These are phyloP conservation scores for Dryas octopetala DNA, from an alignment of 306 rosid genomes.

Conservation along the genomic window DNA sequence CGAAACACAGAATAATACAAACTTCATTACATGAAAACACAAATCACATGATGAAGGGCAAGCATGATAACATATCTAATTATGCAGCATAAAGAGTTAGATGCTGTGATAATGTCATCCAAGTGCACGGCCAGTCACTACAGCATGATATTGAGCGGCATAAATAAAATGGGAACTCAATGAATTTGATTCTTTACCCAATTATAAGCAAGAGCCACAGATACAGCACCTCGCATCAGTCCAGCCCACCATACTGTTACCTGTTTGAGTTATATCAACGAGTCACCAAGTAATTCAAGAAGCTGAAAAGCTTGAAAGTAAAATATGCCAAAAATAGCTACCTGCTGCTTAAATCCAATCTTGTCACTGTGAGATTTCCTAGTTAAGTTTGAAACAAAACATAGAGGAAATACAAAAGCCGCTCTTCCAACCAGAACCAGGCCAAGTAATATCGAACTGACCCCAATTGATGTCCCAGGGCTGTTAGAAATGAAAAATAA, in stretches of 20 bases:
- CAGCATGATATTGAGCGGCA: background rate
- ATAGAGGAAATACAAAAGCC: slow-evolving; percentile 64
- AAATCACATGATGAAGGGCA: background rate
- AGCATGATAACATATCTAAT: too few species aligned
- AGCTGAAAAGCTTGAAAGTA: slow-evolving; percentile 3
- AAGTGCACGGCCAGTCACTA: too few species aligned
- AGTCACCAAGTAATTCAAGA: background rate
- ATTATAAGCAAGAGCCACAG: slow-evolving; percentile 61
- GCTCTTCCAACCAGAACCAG: slow-evolving; percentile 66
- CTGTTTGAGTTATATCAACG: slow-evolving; percentile 32
- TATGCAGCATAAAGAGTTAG: too few species aligned
- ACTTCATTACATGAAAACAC: slow-evolving; percentile 4
- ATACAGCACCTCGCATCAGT: slow-evolving; percentile 68
- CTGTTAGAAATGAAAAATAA: slow-evolving; percentile 32
- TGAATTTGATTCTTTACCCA: slow-evolving; percentile 37
- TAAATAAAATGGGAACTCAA: background rate
- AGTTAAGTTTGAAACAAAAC: slow-evolving; percentile 46
- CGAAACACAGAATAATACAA: slow-evolving; percentile 5
- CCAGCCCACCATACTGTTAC: slow-evolving; percentile 71
- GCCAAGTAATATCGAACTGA: slow-evolving; percentile 43
- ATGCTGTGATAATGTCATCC: too few species aligned
- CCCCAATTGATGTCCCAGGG: slow-evolving; percentile 47
- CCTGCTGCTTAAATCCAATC: slow-evolving; percentile 62
- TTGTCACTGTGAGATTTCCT: slow-evolving; percentile 41
- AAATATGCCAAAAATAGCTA: slow-evolving; percentile 14